Evolutionary conservation across 225 moss, liverwort and hornwort genomes (phyloP), one percentile per base, ranked within the genome.

Genomic region (Thuidium tamariscinum): DNA sequence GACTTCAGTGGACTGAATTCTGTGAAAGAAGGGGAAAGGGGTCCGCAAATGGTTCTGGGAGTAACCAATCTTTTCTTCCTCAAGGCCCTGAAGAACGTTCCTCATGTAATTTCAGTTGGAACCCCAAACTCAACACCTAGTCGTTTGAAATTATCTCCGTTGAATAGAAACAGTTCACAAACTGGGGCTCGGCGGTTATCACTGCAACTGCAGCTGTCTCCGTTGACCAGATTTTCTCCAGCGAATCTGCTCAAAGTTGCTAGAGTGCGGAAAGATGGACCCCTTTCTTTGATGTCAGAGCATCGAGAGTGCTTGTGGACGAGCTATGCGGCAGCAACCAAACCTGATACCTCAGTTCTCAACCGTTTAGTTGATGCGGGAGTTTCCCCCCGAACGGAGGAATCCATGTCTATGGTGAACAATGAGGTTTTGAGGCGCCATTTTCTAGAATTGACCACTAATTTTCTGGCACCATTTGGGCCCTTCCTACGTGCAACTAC

Each of bases 21-120:
- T 52, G 87, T 96, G 81, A 98, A 97, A 86, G 98, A 98, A 91
- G 96, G 98, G 80, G 98, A 98, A 57, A 91, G 91, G 77, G 93
- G 93, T 60, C 97, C 96, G 87, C 93, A 94, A 67, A 98, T 98
- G 97, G 91, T 98, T 55, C 83, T 98, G 87, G 98, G 98, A 89
- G 98, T 98, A 25, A 98, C 98, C 60, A 98, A 98, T 86, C 93
- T 97, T 62, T 98, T 98, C 88, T 98, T 98, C 88, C 94, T 98
- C 63, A 98, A 97, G 88, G 96, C 96, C 52, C 88, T 98, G 57
- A 93, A 94, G 75, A 97, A 83, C 84, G 90, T 98, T 67, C 93
- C 97, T 70, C 97, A 98, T 94, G 98, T 98, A 67, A 95, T 98
- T 48, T 98, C 98, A 63, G 97, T 98, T 68, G 98, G 98, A 72